Evolutionary conservation across 1,139 yeast genomes (phyloP), one percentile per base, ranked within the genome.

Genomic region (Saccharomyces hybrid): DNA sequence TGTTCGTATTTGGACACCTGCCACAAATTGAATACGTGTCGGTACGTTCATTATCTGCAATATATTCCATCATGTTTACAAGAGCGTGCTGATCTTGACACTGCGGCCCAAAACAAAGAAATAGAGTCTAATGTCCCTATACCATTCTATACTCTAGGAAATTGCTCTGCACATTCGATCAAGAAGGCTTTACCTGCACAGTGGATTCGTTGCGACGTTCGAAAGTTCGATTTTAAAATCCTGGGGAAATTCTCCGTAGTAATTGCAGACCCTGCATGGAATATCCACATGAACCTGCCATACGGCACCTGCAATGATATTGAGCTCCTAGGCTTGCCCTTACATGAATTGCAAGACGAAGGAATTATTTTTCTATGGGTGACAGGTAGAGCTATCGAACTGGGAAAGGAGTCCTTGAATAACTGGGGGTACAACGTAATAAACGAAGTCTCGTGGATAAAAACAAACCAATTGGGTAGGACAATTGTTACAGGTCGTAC

Each of bases 401-500:
- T 86, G 44, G 98, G 97, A 0, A 78, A 96, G 47, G 81, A 81
- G 57, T 89, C 93, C 8, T 72, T 91, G 55, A 70, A 69, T 5
- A 81, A 80, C 59, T 90, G 97, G 97, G 97, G 97, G 0, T 91
- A 91, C 67, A 67, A 70, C 32, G 81, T 86, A 5, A 73, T 82
- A 27, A 93, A 90, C 68, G 97, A 90, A 68, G 71, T 91, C 61
- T 81, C 91, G 23, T 91, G 98, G 98, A 80, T 89, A 57, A 91
- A 91, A 68, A 81, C 95, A 9, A 91, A 91, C 68, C 97, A 91
- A 67, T 73, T 91, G 57, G 82, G 85, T 32, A 74, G 96, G 58
- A 91, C 97, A 0, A 90, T 91, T 52, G 93, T 95, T 57, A 91
- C 98, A 0, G 98, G 98, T 0, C 75, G 97, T 58, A 91, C 98